Conservation (phyloP, 2,329 filamentous ascomycete genomes). For the Colletotrichum melonis region DNA sequence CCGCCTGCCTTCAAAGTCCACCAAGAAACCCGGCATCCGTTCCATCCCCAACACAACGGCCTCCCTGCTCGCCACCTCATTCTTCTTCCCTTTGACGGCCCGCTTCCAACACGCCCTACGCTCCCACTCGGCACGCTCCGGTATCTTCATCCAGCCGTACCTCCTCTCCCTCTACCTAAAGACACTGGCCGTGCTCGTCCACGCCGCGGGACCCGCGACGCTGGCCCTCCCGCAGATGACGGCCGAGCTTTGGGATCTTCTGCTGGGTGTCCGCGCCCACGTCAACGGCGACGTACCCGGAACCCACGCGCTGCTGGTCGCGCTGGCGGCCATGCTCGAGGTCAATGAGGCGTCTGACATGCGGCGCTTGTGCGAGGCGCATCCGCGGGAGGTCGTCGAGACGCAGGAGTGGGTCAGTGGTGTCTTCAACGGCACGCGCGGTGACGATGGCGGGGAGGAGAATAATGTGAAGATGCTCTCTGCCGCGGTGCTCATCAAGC, state of each 20-base stretch:
- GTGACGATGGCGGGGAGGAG: slow-evolving; percentile 72
- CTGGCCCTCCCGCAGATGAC: slow-evolving; percentile 83
- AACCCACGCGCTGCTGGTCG: slow-evolving; percentile 80
- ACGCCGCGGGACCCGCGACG: slow-evolving; percentile 85
- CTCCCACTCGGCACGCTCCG: slow-evolving; percentile 50
- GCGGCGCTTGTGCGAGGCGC: slow-evolving; percentile 76
- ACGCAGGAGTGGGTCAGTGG: slow-evolving; percentile 85
- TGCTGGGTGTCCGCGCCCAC: slow-evolving; percentile 74
- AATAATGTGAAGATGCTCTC: slow-evolving; percentile 83
- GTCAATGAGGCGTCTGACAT: slow-evolving; percentile 72
- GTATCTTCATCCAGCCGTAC: slow-evolving; percentile 77
- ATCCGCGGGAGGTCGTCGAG: slow-evolving; percentile 84
- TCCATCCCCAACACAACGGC: slow-evolving; percentile 82
- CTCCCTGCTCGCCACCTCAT: slow-evolving; percentile 76
- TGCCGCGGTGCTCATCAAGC: slow-evolving; percentile 80
- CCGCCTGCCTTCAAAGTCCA: slow-evolving; percentile 63
- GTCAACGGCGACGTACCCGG: slow-evolving; percentile 73
- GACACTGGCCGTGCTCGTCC: slow-evolving; percentile 84
- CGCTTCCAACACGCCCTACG: slow-evolving; percentile 77
- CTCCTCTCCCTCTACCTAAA: slow-evolving; percentile 85
- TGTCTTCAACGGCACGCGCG: slow-evolving; percentile 74
- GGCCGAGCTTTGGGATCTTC: slow-evolving; percentile 83
- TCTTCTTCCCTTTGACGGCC: slow-evolving; percentile 89
- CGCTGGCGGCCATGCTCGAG: slow-evolving; percentile 83
- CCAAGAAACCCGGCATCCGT: slow-evolving; percentile 55